Percentiles rank a stretch among this genome's conserved stretches.
These are phyloP conservation scores for Leptodermis oblonga DNA, from an alignment of 257 asterid genomes.

Conservation along the genomic window DNA sequence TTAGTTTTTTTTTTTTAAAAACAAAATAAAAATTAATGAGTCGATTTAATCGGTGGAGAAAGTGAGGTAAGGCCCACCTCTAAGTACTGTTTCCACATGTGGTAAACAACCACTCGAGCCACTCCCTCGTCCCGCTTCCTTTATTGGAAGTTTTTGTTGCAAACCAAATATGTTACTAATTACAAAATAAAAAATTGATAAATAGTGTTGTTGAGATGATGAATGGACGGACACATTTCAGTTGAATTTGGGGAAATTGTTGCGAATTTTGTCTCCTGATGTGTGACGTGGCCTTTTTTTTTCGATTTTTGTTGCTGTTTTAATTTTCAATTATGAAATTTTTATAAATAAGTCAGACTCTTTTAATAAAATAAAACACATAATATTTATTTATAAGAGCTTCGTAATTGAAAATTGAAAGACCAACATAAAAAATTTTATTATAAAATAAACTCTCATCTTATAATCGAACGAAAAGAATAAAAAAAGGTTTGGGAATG, in stretches of 20 bases:
- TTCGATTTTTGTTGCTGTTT: too few relatives aligned
- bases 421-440: too few relatives aligned
- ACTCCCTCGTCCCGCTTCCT: constrained; percentile 30
- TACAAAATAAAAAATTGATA: neutral
- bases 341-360: too few relatives aligned
- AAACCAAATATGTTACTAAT: neutral
- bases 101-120: constrained; percentile 19
- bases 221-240: constrained; percentile 1
- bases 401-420: too few relatives aligned
- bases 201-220: neutral
- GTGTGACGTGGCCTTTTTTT: constrained; percentile 15
- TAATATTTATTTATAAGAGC: too few relatives aligned
- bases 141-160: constrained; percentile 19
- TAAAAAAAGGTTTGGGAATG: neutral
- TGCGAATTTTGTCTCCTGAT: constrained; percentile 18
- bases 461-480: too few relatives aligned
- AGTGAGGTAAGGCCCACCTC: constrained; percentile 22
- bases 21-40: too few relatives aligned
- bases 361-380: too few relatives aligned
- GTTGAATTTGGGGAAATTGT: constrained; percentile 7
- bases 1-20: neutral
- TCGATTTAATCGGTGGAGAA: constrained; percentile 6
- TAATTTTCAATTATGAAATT: too few relatives aligned
- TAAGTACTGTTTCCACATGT: constrained; percentile 25
- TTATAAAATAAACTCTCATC: neutral